Evolutionary conservation across 768 basidiomycete species (phyloP), one percentile per base, ranked within the genome.

Genomic region (Psilocybe cyanescens): DNA sequence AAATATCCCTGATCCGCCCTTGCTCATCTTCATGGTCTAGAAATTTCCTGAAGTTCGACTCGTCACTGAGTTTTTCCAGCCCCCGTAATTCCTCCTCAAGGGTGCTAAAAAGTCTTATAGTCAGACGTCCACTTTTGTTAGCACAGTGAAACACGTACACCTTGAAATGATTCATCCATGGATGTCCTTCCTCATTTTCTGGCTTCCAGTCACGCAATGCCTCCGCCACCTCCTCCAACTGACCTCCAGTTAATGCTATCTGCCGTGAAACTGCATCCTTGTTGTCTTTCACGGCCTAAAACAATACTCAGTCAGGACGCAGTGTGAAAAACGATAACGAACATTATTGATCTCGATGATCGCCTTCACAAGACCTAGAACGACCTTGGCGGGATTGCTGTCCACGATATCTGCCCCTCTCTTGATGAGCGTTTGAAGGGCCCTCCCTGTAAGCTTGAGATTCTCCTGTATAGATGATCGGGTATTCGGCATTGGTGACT

Each of bases 11-110:
- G 53, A 68, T 65, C 12, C 50, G 63, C 12, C 9, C 24, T 44
- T 65, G 29, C 24, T 65, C 64, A 28, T 65, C 53, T 58, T 69
- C 66, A 33, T 67, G 62, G 52, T 64, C 62, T 2, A 55, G 31
- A 28, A 67, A 8, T 46, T 62, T 63, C 39, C 59, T 57, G 37
- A 45, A 16, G 8, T 33, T 24, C 33, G 31, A 66, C 58, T 61
- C 50, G 5, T 61, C 44, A 14, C 33, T 57, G 35, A 67, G 58
- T n/a, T 45, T 19, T n/a, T 12, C 44, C n/a, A 68, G 48, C n/a
- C 61, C 53, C 19, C 30, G 9, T 45, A 65, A 57, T 56, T 63
- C 63, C 14, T 67, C 50, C 24, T 45, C 33, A 16, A 66, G 60
- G 37, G 58, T 58, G 2, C 67, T 68, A 35, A 35, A 9, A 12